Evolutionary conservation across 176 grass and related monocot genomes (phyloP).

Genomic region (Pontederia crassipes): DNA sequence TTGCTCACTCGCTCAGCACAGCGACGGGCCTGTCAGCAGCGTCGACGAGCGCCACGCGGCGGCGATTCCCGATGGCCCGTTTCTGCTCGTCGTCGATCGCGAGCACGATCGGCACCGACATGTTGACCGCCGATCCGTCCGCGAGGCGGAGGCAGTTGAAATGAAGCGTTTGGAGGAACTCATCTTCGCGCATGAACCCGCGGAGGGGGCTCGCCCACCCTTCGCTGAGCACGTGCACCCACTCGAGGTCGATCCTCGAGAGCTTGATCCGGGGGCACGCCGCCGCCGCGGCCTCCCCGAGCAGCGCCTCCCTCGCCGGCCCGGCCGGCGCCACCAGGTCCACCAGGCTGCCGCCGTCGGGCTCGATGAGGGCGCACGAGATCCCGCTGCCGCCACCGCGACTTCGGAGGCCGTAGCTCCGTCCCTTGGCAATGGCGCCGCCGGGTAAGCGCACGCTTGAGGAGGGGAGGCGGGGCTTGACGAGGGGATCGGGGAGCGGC

Average conservation of each 20-base stretch:
- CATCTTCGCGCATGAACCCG: slow-evolving; percentile 92
- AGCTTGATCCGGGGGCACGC: slow-evolving; percentile 49
- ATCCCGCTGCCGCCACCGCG: slow-evolving; percentile 1
- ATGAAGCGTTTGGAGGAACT: slow-evolving; percentile 99
- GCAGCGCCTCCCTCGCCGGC: slow-evolving; percentile 29
- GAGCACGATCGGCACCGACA: slow-evolving; percentile 98
- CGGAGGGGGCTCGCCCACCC: slow-evolving; percentile 92
- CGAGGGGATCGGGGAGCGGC: neutral
- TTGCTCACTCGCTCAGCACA: slow-evolving; percentile 59
- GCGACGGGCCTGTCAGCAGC: slow-evolving; percentile 43
- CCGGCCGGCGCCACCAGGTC: slow-evolving; percentile 64
- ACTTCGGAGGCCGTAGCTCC: neutral
- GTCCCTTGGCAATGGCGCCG: neutral
- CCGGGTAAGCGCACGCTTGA: neutral
- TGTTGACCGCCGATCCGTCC: slow-evolving; percentile 65
- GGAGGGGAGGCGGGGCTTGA: neutral
- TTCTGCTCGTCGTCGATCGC: slow-evolving; percentile 68
- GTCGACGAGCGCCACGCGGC: slow-evolving; percentile 63
- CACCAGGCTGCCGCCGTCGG: slow-evolving; percentile 72
- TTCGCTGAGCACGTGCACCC: slow-evolving; percentile 93
- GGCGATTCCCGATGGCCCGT: slow-evolving; percentile 40
- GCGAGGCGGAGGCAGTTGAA: slow-evolving; percentile 73
- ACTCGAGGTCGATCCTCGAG: slow-evolving; percentile 50
- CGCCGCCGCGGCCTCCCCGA: slow-evolving; percentile 36
- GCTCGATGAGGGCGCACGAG: slow-evolving; percentile 62